Evolutionary conservation across 1,284 basidiomycete genomes (phyloP).

Genomic region (Ceratobasidium sp.): DNA sequence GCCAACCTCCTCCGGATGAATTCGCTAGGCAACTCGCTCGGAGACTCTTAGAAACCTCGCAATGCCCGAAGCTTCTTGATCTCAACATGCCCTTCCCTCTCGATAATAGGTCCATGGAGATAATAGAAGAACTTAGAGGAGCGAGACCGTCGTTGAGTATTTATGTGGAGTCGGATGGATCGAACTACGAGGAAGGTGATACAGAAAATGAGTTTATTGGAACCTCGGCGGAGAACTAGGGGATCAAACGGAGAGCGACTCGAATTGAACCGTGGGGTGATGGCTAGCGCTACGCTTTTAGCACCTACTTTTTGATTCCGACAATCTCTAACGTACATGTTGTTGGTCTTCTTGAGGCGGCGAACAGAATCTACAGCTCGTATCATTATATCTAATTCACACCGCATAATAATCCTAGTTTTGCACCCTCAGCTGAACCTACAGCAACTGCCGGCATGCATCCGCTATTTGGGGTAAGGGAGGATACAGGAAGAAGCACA

Average conservation of each 20-base stretch:
- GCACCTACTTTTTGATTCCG: too few relatives aligned
- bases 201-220: neutral
- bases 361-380: too few relatives aligned
- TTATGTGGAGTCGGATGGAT: neutral
- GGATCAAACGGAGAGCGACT: neutral
- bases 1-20: neutral
- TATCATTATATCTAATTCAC: too few relatives aligned
- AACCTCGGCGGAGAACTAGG: neutral
- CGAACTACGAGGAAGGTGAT: neutral
- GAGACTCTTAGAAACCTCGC: neutral
- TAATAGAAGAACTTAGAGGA: neutral
- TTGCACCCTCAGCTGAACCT: neutral
- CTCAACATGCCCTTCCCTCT: neutral
- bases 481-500: slow-evolving; percentile 72
- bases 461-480: slow-evolving; percentile 44
- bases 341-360: too few relatives aligned
- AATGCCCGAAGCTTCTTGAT: neutral
- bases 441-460: neutral
- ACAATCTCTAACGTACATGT: too few relatives aligned
- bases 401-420: too few relatives aligned
- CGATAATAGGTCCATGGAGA: neutral
- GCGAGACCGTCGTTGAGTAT: neutral
- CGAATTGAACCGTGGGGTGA: neutral
- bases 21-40: neutral
- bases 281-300: too few relatives aligned